A percentile compares a stretch with the other conserved stretches of the same genome.
These are phyloP conservation scores for Botryotinia calthae DNA, from an alignment of 2,329 filamentous ascomycete genomes.

Conservation along the genomic window DNA sequence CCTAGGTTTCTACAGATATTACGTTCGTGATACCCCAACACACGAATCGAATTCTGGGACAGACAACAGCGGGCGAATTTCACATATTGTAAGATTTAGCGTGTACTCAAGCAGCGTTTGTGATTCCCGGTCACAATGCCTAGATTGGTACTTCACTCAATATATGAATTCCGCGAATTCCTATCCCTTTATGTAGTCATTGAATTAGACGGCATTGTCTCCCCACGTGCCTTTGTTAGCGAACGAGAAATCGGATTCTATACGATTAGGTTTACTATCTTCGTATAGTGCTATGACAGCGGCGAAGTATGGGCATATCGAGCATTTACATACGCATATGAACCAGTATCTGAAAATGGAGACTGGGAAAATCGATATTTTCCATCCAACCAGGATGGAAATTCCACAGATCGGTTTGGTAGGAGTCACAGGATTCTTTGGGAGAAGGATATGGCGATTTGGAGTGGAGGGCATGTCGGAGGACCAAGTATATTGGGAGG, in stretches of 20 bases:
- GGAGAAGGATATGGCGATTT: neutral
- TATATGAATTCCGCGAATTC: constrained; percentile 47
- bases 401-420: neutral
- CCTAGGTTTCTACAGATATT: constrained; percentile 58
- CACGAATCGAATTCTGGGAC: constrained; percentile 57
- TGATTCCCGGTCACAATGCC: constrained; percentile 59
- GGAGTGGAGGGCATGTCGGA: neutral
- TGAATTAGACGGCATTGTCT: constrained; percentile 56
- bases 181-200: constrained; percentile 53
- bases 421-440: neutral
- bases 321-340: constrained; percentile 51
- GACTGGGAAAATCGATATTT: neutral
- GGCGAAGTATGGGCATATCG: constrained; percentile 55
- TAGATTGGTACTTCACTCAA: constrained; percentile 61
- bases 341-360: constrained; percentile 44
- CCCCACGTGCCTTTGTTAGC: constrained; percentile 56
- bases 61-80: constrained; percentile 59
- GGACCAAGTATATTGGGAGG: neutral
- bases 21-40: constrained; percentile 58
- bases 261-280: constrained; percentile 51
- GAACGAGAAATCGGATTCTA: constrained; percentile 52
- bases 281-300: constrained; percentile 54
- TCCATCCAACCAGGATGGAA: neutral
- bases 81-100: constrained; percentile 51
- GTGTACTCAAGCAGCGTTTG: constrained; percentile 53